Percentiles rank a stretch among this genome's conserved stretches.
phyloP scores from a whole-genome alignment of 1,284 basidiomycete genomes.

The Moniliophthora roreri region DNA sequence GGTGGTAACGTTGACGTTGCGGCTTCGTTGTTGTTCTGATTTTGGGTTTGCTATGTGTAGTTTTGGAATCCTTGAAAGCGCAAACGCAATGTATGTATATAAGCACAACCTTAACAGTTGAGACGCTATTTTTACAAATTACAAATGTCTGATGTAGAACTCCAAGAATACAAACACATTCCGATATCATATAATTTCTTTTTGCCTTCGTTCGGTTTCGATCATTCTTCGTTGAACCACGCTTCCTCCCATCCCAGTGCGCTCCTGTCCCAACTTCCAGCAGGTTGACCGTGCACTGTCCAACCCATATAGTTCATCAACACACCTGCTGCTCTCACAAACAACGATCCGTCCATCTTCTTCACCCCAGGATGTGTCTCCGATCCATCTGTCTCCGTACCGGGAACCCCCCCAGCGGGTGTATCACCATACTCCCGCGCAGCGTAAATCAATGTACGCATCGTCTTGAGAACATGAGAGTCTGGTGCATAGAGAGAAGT shows the following conservation, averaged over 20 bases:
- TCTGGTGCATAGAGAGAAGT: conserved; percentile 57
- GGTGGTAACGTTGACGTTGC: conserved; percentile 89
- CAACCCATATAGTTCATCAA: conserved; percentile 63
- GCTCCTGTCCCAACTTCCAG: conserved; percentile 57
- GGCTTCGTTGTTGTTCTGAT: conserved; percentile 81
- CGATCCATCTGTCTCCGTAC: conserved; percentile 29
- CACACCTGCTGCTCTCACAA: conserved; percentile 61
- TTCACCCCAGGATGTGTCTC: conserved; percentile 45
- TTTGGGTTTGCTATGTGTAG: not conserved
- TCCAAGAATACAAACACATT: too few relatives aligned
- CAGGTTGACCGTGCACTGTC: conserved; percentile 53
- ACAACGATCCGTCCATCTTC: conserved; percentile 61
- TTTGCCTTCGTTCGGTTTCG: too few relatives aligned
- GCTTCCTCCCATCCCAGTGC: conserved; percentile 70
- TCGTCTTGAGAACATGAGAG: conserved; percentile 59
- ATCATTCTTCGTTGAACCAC: conserved; percentile 41
- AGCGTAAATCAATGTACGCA: conserved; percentile 56
- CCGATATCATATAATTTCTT: too few relatives aligned
- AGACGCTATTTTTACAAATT: too few relatives aligned
- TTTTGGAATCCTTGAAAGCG: not conserved
- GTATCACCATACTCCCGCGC: conserved; percentile 49
- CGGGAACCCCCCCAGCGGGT: conserved; percentile 41
- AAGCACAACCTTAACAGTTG: not conserved
- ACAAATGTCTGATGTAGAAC: too few relatives aligned
- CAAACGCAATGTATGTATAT: conserved; percentile 3